Percentiles rank a stretch among this genome's conserved stretches.
Evolutionary conservation across 108 stramenopile species (phyloP).

Genomic region (Cylindrotheca fusiformis): DNA sequence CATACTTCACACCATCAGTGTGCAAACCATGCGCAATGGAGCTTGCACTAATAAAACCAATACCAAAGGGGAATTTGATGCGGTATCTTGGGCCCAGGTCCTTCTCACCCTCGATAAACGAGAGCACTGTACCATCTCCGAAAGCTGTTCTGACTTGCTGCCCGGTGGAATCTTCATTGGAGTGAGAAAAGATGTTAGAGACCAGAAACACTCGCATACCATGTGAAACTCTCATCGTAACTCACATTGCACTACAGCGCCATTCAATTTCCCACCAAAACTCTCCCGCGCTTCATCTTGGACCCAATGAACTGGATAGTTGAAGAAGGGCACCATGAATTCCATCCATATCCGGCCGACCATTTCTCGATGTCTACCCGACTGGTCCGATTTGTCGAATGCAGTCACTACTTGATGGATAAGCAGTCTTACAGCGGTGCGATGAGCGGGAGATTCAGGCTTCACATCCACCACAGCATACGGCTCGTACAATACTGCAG

Average conservation of each 20-base stretch:
- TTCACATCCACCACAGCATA: constrained; percentile 46
- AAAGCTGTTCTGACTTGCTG: constrained; percentile 67
- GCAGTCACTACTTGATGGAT: constrained; percentile 22
- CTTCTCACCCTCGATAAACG: constrained; percentile 28
- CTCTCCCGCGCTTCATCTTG: constrained; percentile 42
- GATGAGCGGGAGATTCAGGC: constrained; percentile 44
- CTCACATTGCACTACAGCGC: constrained; percentile 56
- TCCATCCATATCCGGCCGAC: constrained; percentile 69
- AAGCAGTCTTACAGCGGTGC: constrained; percentile 49
- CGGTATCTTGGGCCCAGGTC: constrained; percentile 42
- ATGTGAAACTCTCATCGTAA: constrained; percentile 1
- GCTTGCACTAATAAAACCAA: constrained; percentile 53
- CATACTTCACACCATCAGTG: constrained; percentile 30
- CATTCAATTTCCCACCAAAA: constrained; percentile 21
- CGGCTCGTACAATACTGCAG: constrained; percentile 62
- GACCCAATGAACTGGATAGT: constrained; percentile 51
- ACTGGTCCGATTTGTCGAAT: constrained; percentile 9
- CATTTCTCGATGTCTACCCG: constrained; percentile 20
- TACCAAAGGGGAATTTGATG: constrained; percentile 69
- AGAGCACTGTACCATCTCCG: constrained; percentile 70
- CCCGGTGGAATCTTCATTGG: constrained; percentile 45
- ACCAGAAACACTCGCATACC: neutral
- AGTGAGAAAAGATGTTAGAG: neutral
- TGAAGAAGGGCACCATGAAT: constrained; percentile 77
- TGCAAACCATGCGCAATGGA: constrained; percentile 51